Conservation (phyloP, 768 basidiomycete species). For the Boletus bicolor region DNA sequence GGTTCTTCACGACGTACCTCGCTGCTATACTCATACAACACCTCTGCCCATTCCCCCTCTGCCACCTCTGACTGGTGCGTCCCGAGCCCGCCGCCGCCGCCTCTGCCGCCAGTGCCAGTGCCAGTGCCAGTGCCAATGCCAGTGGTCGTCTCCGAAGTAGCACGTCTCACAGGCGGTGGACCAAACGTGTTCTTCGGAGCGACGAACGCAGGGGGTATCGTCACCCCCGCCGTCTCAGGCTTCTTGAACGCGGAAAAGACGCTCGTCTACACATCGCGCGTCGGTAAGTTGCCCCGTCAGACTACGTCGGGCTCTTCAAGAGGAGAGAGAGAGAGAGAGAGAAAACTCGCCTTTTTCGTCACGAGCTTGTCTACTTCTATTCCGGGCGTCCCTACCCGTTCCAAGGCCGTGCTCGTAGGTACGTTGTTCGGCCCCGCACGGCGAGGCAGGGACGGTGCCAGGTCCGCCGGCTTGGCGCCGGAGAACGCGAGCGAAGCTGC, state of each 20-base stretch:
- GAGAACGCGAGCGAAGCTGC: constrained; percentile 53
- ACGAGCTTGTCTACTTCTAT: constrained; percentile 27
- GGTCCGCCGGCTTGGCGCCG: background rate
- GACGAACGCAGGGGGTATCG: constrained; percentile 38
- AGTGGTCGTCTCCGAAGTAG: constrained; percentile 19
- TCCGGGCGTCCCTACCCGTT: constrained; percentile 7
- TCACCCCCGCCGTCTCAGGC: constrained; percentile 40
- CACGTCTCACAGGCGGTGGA: constrained; percentile 52
- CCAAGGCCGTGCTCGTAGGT: background rate
- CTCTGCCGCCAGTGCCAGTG: background rate
- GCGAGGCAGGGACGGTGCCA: background rate
- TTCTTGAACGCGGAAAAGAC: constrained; percentile 25
- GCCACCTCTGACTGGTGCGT: constrained; percentile 26
- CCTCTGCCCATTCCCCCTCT: constrained; percentile 74
- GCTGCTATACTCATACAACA: constrained; percentile 70
- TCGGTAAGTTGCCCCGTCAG: too few species aligned
- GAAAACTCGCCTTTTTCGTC: constrained; percentile 23
- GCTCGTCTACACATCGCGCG: constrained; percentile 6
- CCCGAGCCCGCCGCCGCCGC: background rate
- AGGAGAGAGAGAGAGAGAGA: background rate
- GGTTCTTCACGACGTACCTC: constrained; percentile 37
- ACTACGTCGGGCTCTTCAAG: too few species aligned
- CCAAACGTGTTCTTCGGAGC: constrained; percentile 44
- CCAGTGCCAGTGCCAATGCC: background rate
- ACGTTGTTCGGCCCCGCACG: background rate